Conservation (phyloP, 2,329 filamentous ascomycete genomes). For the Cordyceps tenuipes region DNA sequence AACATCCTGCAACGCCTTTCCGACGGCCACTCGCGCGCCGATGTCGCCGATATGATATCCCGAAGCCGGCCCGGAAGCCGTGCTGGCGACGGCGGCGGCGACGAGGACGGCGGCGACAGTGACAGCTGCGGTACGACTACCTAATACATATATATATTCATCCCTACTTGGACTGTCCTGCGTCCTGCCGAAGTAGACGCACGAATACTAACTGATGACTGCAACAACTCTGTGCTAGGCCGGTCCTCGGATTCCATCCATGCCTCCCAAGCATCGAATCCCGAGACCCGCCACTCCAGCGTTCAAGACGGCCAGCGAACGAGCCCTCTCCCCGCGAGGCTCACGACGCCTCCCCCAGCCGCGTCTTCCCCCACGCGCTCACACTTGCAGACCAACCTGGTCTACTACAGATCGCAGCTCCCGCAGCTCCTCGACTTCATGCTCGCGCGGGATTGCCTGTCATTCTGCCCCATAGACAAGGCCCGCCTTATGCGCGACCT, state of each 20-base stretch:
- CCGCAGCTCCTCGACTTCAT: neutral
- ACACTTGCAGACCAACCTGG: neutral
- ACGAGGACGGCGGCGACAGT: no score
- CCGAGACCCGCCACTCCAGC: neutral
- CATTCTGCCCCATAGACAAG: neutral
- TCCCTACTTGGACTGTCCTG: no score
- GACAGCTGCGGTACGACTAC: neutral
- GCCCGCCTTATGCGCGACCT: neutral
- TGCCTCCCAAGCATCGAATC: neutral
- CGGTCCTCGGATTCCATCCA: neutral
- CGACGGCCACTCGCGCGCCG: slow-evolving; percentile 1
- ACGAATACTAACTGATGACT: neutral
- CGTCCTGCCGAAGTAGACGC: no score
- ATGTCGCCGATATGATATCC: neutral
- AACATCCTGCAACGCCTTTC: neutral
- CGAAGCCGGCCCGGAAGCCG: neutral
- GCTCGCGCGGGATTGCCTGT: neutral
- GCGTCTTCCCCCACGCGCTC: neutral
- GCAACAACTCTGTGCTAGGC: neutral
- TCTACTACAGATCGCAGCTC: neutral
- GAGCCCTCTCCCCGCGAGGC: neutral
- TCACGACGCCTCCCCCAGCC: neutral
- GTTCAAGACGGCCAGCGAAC: neutral
- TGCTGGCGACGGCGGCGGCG: no score
- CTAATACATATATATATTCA: no score